These are phyloP conservation scores for Gypsophila paniculata DNA, from an alignment of 179 eudicot genomes.

Conservation along the genomic window DNA sequence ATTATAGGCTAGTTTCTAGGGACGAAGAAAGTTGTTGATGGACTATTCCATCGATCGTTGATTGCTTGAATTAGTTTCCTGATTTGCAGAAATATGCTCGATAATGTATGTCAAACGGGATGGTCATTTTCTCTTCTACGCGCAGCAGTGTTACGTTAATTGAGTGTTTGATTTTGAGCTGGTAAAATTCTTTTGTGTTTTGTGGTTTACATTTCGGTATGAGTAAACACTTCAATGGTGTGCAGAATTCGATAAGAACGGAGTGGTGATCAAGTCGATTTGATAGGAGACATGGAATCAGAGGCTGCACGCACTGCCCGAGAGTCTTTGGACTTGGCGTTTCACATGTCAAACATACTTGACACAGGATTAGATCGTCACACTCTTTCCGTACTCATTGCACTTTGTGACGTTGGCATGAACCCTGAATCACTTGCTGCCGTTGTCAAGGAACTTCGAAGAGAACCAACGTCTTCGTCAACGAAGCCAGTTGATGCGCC, in stretches of 20 bases:
- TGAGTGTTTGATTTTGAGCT: not conserved
- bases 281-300: conserved; percentile 42
- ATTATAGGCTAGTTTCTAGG: too few relatives aligned
- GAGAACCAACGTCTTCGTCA: conserved; percentile 37
- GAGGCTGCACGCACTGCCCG: conserved; percentile 61
- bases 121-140: not conserved
- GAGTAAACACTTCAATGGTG: not conserved
- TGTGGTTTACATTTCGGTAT: not conserved
- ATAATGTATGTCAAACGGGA: not conserved
- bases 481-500: conserved; percentile 15
- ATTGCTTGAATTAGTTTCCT: too few relatives aligned
- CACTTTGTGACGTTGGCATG: conserved; percentile 68
- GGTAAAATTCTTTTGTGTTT: not conserved
- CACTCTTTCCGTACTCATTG: conserved; percentile 67
- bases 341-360: conserved; percentile 75
- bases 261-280: not conserved
- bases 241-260: not conserved
- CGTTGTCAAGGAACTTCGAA: conserved; percentile 65
- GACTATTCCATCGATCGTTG: too few relatives aligned
- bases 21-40: too few relatives aligned
- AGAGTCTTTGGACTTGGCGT: conserved; percentile 66
- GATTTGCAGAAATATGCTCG: too few relatives aligned
- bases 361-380: conserved; percentile 85
- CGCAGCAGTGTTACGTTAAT: not conserved
- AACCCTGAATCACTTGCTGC: conserved; percentile 80